Base-by-base conservation (phyloP, 2,329 filamentous ascomycete genomes). In the Neocatenulostroma microsporum region DNA sequence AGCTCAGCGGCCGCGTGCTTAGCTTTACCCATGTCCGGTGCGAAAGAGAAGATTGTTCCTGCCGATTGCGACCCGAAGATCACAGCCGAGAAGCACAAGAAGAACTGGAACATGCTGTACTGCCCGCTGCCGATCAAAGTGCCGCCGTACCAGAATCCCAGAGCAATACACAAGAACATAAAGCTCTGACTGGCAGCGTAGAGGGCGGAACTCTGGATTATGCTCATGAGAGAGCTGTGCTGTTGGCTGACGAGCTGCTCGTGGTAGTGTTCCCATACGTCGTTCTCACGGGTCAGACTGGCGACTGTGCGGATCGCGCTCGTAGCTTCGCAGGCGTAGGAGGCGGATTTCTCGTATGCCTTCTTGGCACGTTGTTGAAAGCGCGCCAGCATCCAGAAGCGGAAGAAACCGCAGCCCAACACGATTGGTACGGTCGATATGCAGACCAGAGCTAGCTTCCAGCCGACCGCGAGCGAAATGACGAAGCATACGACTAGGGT, bases 231-330 rank as follows among this genome's bases (percentile, higher is more conserved):
- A 43, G 82, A 84, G 30, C 69, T 67, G 37, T 71, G 73, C 33
- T 79, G 78, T 58, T 94, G 86, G 1, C 53, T 55, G 1, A 71
- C 78, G 21, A 91, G 73, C 32, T 77, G 77, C 2, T 62, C 57
- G 42, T 75, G 80, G 65, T 93, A 98, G 35, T 79, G 72, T 2
- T 62, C 53, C 50, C 85, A 73, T 3, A 96, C 85, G 53, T 94
- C 85, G 0, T 74, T 63, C 63, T 98, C 91, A 8, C 89, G 77
- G 0, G 88, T 94, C 29, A 98, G 72, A 7, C 86, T 84, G 3
- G 88, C 89, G 8, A 96, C 88, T 2, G 91, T 96, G 34, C 89
- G 82, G 48, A 96, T 95, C 5, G 88, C 84, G 2, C 85, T 88
- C 21, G 93, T 94, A 28, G 88, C 88, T 62, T 98, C 91, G 31